Evolutionary conservation across 306 rosid species (phyloP).

Genomic region (Hippophae tibetana): DNA sequence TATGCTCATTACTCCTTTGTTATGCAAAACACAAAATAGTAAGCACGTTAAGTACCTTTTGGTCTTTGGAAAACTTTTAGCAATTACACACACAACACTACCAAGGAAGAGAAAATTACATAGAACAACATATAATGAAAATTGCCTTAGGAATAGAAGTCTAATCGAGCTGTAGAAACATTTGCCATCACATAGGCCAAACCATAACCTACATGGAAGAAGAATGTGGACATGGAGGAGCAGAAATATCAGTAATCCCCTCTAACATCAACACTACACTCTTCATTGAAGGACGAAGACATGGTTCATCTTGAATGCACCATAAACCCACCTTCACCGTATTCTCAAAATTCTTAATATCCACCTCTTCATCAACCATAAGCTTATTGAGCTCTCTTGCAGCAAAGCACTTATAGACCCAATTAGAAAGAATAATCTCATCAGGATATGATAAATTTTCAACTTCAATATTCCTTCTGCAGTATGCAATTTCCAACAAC

Average conservation of each 20-base stretch:
- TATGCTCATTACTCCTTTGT: too few species aligned
- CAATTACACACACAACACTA: too few species aligned
- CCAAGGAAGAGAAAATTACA: too few species aligned
- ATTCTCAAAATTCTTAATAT: slow-evolving; percentile 10
- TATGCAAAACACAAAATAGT: too few species aligned
- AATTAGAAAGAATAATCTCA: slow-evolving; percentile 4
- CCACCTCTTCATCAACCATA: slow-evolving; percentile 13
- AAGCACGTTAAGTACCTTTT: too few species aligned
- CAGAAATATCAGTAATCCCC: slow-evolving; percentile 9
- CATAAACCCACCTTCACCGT: slow-evolving; percentile 7
- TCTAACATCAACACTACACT: slow-evolving; percentile 14
- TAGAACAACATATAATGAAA: too few species aligned
- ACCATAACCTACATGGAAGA: background rate
- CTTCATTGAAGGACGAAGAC: slow-evolving; percentile 23
- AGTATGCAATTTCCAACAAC: slow-evolving; percentile 7
- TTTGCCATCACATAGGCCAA: too few species aligned
- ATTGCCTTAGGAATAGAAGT: too few species aligned
- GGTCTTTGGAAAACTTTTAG: too few species aligned
- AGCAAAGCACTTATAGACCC: slow-evolving; percentile 17
- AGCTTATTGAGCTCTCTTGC: slow-evolving; percentile 10
- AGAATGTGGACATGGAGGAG: slow-evolving; percentile 17
- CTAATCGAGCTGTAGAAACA: too few species aligned
- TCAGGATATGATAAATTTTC: background rate
- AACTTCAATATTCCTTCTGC: slow-evolving; percentile 12
- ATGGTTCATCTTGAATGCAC: slow-evolving; percentile 18